phyloP scores from a whole-genome alignment of 768 basidiomycete genomes.

The Kwoniella bestiolae region DNA sequence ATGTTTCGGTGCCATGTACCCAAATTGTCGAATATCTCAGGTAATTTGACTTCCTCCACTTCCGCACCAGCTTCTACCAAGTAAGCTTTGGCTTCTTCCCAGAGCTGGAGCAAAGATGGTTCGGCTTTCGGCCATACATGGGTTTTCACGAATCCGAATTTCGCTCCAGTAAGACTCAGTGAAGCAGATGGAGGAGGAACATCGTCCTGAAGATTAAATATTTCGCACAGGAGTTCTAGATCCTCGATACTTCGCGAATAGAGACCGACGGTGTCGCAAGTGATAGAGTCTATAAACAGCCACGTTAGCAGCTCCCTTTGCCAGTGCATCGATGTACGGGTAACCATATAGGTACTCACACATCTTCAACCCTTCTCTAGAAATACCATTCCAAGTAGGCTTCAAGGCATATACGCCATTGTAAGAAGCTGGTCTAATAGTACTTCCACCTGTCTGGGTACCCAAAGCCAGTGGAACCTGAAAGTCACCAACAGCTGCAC shows the following conservation, averaged over 20 bases:
- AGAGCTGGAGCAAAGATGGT: constrained; percentile 4
- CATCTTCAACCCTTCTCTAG: constrained; percentile 27
- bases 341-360: constrained; percentile 11
- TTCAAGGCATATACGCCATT: constrained; percentile 25
- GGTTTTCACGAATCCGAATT: constrained; percentile 27
- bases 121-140: constrained; percentile 27
- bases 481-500: constrained; percentile 28
- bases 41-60: constrained; percentile 25
- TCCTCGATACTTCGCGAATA: constrained; percentile 18
- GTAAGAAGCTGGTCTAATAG: constrained; percentile 26
- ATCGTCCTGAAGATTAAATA: constrained; percentile 24
- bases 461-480: constrained; percentile 26
- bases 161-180: constrained; percentile 14
- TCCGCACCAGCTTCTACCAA: constrained; percentile 19
- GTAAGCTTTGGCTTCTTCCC: constrained; percentile 21
- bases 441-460: constrained; percentile 30
- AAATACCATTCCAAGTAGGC: constrained; percentile 30
- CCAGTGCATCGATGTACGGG: not conserved
- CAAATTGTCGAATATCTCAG: constrained; percentile 18
- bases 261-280: constrained; percentile 25
- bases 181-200: constrained; percentile 10
- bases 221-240: constrained; percentile 17
- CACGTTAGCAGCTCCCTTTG: not conserved
- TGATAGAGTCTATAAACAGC: constrained; percentile 21
- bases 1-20: constrained; percentile 25